phyloP scores from a whole-genome alignment of 2,329 filamentous ascomycete species.

The Cytospora piceae region DNA sequence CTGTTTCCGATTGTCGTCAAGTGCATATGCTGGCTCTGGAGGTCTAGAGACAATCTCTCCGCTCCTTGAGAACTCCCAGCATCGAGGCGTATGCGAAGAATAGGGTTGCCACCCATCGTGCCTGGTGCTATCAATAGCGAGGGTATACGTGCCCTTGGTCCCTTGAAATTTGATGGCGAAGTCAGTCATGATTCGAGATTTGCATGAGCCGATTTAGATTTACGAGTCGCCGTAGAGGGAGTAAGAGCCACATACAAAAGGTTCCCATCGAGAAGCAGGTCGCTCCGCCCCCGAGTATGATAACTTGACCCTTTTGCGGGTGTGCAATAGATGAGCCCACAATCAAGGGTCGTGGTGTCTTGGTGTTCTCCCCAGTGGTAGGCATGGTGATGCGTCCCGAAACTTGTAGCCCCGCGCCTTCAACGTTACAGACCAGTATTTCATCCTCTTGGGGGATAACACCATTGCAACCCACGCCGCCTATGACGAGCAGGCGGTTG shows the following conservation, averaged over 20 bases:
- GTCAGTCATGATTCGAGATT: neutral
- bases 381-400: conserved; percentile 29
- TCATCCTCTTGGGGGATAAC: conserved; percentile 55
- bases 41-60: conserved; percentile 17
- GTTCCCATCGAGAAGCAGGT: conserved; percentile 92
- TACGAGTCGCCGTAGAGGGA: neutral
- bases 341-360: conserved; percentile 62
- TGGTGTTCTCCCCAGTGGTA: conserved; percentile 4
- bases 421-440: conserved; percentile 39
- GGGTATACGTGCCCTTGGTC: conserved; percentile 64
- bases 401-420: neutral
- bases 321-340: conserved; percentile 66
- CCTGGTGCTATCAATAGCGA: conserved; percentile 35
- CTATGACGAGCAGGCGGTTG: conserved; percentile 43
- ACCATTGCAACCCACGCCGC: conserved; percentile 47
- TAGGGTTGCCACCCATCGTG: neutral
- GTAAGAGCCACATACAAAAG: conserved; percentile 54
- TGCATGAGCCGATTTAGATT: neutral
- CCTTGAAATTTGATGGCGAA: conserved; percentile 6
- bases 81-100: neutral
- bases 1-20: conserved; percentile 31
- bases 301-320: conserved; percentile 51
- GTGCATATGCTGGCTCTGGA: conserved; percentile 31
- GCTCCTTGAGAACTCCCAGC: conserved; percentile 25
- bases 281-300: conserved; percentile 78